Percentiles rank a stretch among this genome's conserved stretches.
phyloP scores from a whole-genome alignment of 805 yeast species.

The Kodamaea fukazawae region DNA sequence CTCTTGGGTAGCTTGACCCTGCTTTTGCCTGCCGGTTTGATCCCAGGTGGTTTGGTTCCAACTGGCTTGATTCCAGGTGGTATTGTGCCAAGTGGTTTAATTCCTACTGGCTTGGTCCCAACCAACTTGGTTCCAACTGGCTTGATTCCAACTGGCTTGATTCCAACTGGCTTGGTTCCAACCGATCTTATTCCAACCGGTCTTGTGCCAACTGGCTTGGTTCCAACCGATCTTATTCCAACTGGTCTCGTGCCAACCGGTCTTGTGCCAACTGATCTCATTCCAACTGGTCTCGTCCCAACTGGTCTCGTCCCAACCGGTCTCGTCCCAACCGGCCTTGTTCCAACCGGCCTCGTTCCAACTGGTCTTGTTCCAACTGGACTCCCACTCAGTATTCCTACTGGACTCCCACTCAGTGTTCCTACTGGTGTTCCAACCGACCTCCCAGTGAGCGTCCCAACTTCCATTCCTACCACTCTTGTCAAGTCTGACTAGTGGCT shows the following conservation, averaged over 20 bases:
- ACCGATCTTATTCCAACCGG: constrained; percentile 2
- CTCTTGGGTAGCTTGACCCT: not conserved
- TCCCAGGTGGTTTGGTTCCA: constrained; percentile 1
- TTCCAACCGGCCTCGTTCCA: not conserved
- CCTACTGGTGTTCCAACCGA: constrained; percentile 4
- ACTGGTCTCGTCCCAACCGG: not conserved
- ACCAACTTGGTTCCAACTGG: not conserved
- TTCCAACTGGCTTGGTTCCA: constrained; percentile 2
- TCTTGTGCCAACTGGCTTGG: constrained; percentile 1
- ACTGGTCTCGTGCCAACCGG: constrained; percentile 3
- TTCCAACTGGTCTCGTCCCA: not conserved
- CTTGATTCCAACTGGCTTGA: constrained; percentile 1
- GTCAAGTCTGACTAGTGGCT: too few species aligned
- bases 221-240: constrained; percentile 3
- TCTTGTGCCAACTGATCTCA: not conserved
- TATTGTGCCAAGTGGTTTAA: not conserved
- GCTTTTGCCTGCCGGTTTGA: not conserved
- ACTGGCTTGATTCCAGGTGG: constrained; percentile 1
- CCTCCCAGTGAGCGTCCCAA: not conserved
- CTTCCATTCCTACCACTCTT: too few species aligned
- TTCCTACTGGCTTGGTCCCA: constrained; percentile 1
- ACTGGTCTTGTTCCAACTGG: constrained; percentile 3
- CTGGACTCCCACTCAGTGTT: constrained; percentile 1
- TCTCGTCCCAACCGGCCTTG: not conserved
- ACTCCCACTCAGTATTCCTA: not conserved